Evolutionary conservation across 768 basidiomycete species (phyloP).

Genomic region (Lactarius hengduanensis): DNA sequence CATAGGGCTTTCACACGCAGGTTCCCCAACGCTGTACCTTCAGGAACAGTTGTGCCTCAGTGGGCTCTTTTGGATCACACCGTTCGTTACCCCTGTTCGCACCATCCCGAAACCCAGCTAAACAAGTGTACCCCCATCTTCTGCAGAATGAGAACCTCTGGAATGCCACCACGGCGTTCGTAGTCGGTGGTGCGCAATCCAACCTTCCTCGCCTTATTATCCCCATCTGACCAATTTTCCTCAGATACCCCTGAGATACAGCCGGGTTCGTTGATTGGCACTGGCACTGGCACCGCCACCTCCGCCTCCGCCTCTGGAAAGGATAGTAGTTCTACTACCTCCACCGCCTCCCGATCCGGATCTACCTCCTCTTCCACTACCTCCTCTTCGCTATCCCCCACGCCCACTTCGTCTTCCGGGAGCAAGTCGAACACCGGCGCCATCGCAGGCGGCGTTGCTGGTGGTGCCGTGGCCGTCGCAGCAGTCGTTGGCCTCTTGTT

Average conservation of each 20-base stretch:
- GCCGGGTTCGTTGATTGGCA: background rate
- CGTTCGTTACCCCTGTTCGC: background rate
- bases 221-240: background rate
- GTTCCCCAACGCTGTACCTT: constrained; percentile 12
- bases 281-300: no score
- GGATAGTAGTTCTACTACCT: no score
- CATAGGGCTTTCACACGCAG: background rate
- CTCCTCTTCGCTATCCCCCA: no score
- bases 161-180: background rate
- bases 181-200: background rate
- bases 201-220: no score
- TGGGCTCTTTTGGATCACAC: constrained; percentile 8
- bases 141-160: background rate
- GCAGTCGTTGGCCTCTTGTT: background rate
- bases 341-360: background rate
- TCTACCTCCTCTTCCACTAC: no score
- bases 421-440: background rate
- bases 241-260: background rate
- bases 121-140: background rate
- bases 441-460: constrained; percentile 6
- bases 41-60: background rate
- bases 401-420: background rate
- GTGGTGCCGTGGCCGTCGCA: constrained; percentile 3
- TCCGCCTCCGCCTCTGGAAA: no score
- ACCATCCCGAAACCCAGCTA: background rate